phyloP scores from a whole-genome alignment of 306 rosid species.

The Macrotyloma uniflorum region DNA sequence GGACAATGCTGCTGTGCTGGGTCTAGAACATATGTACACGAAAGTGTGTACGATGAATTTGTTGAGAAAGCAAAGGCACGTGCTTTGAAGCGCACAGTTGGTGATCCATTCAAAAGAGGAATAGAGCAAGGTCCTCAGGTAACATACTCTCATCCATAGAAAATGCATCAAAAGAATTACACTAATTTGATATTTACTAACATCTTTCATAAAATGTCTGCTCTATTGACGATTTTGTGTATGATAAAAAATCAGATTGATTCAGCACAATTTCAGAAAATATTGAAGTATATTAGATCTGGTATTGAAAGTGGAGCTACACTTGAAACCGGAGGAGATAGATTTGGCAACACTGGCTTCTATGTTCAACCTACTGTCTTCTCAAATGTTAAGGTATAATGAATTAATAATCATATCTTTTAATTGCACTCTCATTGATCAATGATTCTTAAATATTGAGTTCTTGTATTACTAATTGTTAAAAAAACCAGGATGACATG shows the following conservation, averaged over 20 bases:
- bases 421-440: not conserved
- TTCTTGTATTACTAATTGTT: constrained; percentile 2
- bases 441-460: not conserved
- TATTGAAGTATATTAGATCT: constrained; percentile 60
- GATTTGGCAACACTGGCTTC: constrained; percentile 64
- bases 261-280: constrained; percentile 68
- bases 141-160: constrained; percentile 3
- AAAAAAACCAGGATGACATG: constrained; percentile 66
- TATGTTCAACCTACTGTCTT: constrained; percentile 79
- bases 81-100: constrained; percentile 69
- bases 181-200: not conserved
- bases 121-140: constrained; percentile 95
- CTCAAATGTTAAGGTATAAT: constrained; percentile 61
- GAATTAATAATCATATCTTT: not conserved
- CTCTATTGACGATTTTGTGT: constrained; percentile 12
- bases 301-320: constrained; percentile 77
- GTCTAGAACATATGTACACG: constrained; percentile 86
- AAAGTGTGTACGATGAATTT: constrained; percentile 70
- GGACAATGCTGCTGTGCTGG: constrained; percentile 95
- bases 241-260: constrained; percentile 55
- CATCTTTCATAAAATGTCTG: not conserved
- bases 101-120: constrained; percentile 78
- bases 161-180: not conserved
- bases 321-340: constrained; percentile 73
- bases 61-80: constrained; percentile 71